phyloP scores from a whole-genome alignment of 352 stramenopile species.

The Phytophthora hybrid region DNA sequence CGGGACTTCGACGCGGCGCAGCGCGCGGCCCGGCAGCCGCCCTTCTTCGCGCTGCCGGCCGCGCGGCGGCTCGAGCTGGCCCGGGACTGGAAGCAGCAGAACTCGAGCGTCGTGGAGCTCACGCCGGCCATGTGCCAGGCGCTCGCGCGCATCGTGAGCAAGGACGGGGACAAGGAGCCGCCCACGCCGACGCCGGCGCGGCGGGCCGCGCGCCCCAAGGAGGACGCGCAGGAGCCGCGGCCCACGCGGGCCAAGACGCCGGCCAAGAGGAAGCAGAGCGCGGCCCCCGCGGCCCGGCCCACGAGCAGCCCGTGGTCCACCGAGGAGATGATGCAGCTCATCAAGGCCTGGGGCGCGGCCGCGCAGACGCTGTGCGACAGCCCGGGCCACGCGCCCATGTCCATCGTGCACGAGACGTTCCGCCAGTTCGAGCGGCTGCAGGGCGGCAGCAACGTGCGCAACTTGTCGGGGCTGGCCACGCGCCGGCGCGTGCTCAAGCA shows the following conservation, averaged over 20 bases:
- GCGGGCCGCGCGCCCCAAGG: too few species aligned
- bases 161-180: constrained; percentile 26
- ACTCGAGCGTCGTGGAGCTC: constrained; percentile 45
- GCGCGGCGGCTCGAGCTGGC: constrained; percentile 21
- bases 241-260: constrained; percentile 16
- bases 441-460: constrained; percentile 25
- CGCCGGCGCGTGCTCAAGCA: constrained; percentile 43
- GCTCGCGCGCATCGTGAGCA: constrained; percentile 33
- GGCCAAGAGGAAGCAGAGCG: constrained; percentile 21
- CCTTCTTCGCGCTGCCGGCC: constrained; percentile 44
- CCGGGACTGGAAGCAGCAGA: constrained; percentile 38
- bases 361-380: constrained; percentile 30
- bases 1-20: constrained; percentile 39
- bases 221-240: constrained; percentile 12
- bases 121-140: constrained; percentile 33
- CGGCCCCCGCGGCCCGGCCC: neutral
- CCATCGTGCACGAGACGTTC: constrained; percentile 44
- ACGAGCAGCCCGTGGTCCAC: constrained; percentile 36
- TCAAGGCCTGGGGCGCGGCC: constrained; percentile 40
- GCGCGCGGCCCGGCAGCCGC: constrained; percentile 5
- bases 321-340: constrained; percentile 39
- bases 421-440: constrained; percentile 39
- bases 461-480: constrained; percentile 37
- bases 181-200: neutral
- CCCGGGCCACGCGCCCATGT: constrained; percentile 24